Evolutionary conservation across 176 grass and related monocot genomes (phyloP).

Genomic region (Pontederia crassipes): DNA sequence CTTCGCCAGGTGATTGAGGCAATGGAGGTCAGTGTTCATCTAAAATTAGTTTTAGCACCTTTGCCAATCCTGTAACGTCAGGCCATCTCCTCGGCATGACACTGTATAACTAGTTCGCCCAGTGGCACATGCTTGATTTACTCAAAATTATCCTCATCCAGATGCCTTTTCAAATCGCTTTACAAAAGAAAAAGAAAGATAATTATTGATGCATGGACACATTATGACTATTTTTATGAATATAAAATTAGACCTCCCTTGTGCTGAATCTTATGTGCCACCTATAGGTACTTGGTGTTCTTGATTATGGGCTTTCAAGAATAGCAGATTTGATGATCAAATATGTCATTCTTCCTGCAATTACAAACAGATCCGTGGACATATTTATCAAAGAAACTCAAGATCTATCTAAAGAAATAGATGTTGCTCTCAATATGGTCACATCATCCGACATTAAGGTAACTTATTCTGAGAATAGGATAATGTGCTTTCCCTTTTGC

Average conservation of each 20-base stretch:
- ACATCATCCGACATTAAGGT: slow-evolving; percentile 47
- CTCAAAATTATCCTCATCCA: no score
- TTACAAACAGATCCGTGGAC: slow-evolving; percentile 36
- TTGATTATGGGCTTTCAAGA: slow-evolving; percentile 87
- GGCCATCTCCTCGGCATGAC: slow-evolving; percentile 1
- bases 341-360: slow-evolving; percentile 54
- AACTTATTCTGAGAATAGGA: slow-evolving; percentile 11
- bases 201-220: no score
- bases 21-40: slow-evolving; percentile 47
- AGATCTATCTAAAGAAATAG: slow-evolving; percentile 19
- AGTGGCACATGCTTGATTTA: no score
- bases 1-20: slow-evolving; percentile 52
- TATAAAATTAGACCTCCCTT: no score
- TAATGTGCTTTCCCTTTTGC: not conserved
- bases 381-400: slow-evolving; percentile 43
- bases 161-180: no score
- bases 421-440: slow-evolving; percentile 35
- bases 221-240: no score
- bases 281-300: slow-evolving; percentile 50
- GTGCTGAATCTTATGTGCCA: slow-evolving; percentile 17
- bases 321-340: slow-evolving; percentile 69
- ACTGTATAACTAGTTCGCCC: not conserved
- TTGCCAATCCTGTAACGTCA: no score
- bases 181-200: no score
- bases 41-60: slow-evolving; percentile 11